Evolutionary conservation across 2,329 filamentous ascomycete genomes (phyloP), one percentile per base, ranked within the genome.

Genomic region (Graphiopsis chlorocephala): DNA sequence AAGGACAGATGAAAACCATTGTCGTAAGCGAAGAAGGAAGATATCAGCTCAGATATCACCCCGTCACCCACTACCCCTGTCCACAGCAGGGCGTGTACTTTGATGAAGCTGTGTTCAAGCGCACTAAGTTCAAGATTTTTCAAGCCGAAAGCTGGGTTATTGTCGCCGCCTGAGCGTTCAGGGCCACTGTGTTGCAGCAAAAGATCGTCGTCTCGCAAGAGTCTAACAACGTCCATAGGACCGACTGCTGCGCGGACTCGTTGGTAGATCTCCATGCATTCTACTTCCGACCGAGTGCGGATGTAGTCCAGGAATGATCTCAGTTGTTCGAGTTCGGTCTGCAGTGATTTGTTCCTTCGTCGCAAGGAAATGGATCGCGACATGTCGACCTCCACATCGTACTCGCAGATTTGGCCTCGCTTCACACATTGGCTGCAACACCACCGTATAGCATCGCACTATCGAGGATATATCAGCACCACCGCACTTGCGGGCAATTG

Each of bases 21-120:
- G 42, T 60, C 57, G 26, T 60, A 60, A 3, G 57, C 57, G 26
- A 60, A 60, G 42, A 60, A 60, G 15, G 57, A 60, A 28, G 57
- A 60, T 1, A 60, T 48, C 25, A 60, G 20, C 42, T 60, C 57
- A 12, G 57, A 60, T 15, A 60, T 42, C 57, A 60, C 17, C 25
- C 57, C 57, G 42, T 60, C 57, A 5, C 57, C 57, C 17, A 42
- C 57, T 8, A 60, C 15, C 10, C 26, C 25, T 12, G 57, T 60
- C 57, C 57, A 60, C 6, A 42, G 57, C 38, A 26, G 38, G 14
- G 57, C 57, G 25, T 28, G 42, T 14, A 60, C 57, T 50, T 50
- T 60, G 25, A 60, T 60, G 26, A 42, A 47, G 42, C 57, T 60
- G 38, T 48, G 33, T 12, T 60, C 57, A 15, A 60, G 11, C 4